Conservation (phyloP, 192 early-diverging fungal species). For the Piromyces finnis region DNA sequence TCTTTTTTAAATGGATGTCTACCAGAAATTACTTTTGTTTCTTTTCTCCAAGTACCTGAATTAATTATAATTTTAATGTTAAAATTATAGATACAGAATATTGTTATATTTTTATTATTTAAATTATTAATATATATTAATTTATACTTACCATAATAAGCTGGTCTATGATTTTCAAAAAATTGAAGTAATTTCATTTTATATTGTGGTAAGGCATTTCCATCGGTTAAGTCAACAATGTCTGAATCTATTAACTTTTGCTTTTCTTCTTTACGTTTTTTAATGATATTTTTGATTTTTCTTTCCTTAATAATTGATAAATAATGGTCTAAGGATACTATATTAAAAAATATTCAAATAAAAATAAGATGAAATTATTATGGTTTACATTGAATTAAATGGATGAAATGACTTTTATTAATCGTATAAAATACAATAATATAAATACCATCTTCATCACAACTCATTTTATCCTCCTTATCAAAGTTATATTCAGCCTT, state of each 20-base stretch:
- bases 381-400: no score
- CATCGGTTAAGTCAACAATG: not conserved
- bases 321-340: not conserved
- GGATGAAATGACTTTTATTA: no score
- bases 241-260: not conserved
- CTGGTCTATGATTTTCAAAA: conserved; percentile 44
- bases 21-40: conserved; percentile 26
- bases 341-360: no score
- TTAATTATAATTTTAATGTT: no score
- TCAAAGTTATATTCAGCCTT: not conserved
- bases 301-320: not conserved
- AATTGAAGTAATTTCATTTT: conserved; percentile 49
- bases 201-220: not conserved
- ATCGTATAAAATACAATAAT: no score
- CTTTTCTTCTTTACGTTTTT: not conserved
- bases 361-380: no score
- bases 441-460: not conserved
- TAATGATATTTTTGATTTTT: not conserved
- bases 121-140: not conserved
- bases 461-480: not conserved
- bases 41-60: conserved; percentile 57
- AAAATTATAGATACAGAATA: no score
- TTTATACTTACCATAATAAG: conserved; percentile 44
- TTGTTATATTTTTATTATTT: not conserved
- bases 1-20: conserved; percentile 47